These are phyloP conservation scores for Triticum urartu DNA, from an alignment of 176 grass and related monocot species.

Conservation along the genomic window DNA sequence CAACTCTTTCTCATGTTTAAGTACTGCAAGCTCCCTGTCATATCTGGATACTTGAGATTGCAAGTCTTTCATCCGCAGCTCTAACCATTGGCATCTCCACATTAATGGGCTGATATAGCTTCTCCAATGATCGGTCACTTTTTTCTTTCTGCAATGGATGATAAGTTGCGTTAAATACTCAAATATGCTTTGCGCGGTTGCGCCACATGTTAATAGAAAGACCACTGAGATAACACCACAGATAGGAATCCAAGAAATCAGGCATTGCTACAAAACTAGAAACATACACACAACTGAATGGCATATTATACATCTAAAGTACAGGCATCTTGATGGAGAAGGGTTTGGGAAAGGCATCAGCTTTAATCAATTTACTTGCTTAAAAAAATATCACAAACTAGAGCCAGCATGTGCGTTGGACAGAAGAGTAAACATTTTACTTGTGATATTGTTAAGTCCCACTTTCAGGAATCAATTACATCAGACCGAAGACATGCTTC, in stretches of 20 bases:
- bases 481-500: background rate
- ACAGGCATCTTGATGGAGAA: background rate
- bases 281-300: slow-evolving; percentile 15
- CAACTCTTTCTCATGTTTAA: slow-evolving; percentile 85
- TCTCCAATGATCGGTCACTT: slow-evolving; percentile 83
- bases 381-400: background rate
- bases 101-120: slow-evolving; percentile 76
- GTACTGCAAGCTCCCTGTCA: slow-evolving; percentile 69
- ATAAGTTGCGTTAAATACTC: slow-evolving; percentile 13
- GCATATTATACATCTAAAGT: background rate
- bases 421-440: background rate
- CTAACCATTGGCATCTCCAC: slow-evolving; percentile 89
- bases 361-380: background rate
- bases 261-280: slow-evolving; percentile 6
- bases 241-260: background rate
- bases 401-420: background rate
- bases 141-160: slow-evolving; percentile 79
- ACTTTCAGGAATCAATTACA: slow-evolving; percentile 3
- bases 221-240: background rate
- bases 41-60: slow-evolving; percentile 74
- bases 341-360: background rate
- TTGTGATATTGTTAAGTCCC: background rate
- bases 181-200: background rate
- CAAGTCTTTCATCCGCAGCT: slow-evolving; percentile 80
- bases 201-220: background rate